These are phyloP conservation scores for Phoma sp. DNA, from an alignment of 2,329 filamentous ascomycete species.

Conservation along the genomic window DNA sequence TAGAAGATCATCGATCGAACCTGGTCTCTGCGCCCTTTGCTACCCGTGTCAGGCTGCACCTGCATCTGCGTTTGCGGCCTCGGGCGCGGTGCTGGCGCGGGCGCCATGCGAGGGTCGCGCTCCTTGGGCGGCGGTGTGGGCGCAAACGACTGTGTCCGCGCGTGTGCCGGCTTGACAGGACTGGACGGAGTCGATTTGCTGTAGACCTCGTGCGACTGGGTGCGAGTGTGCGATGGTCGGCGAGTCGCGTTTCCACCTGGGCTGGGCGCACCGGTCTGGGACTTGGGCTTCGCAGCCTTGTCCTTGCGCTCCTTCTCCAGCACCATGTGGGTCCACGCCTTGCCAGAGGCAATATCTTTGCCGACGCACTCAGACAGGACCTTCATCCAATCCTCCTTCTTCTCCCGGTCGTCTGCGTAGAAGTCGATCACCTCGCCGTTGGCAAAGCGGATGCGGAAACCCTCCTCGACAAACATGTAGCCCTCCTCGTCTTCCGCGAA, in stretches of 20 bases:
- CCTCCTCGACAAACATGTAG: slow-evolving; percentile 99
- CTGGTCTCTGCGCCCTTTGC: slow-evolving; percentile 44
- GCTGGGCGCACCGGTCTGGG: slow-evolving; percentile 30
- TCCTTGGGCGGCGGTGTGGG: slow-evolving; percentile 43
- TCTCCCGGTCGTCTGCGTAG: slow-evolving; percentile 85
- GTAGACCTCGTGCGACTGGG: slow-evolving; percentile 39
- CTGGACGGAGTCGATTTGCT: slow-evolving; percentile 38
- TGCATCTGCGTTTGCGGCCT: slow-evolving; percentile 36
- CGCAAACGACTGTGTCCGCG: slow-evolving; percentile 41
- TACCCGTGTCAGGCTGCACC: slow-evolving; percentile 22
- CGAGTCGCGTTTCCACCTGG: slow-evolving; percentile 21
- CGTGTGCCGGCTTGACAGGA: slow-evolving; percentile 39
- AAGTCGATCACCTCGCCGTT: slow-evolving; percentile 99
- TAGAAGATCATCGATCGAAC: slow-evolving; percentile 53
- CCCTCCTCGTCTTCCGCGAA: slow-evolving; percentile 99
- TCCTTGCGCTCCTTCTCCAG: slow-evolving; percentile 55
- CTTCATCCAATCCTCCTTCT: slow-evolving; percentile 96
- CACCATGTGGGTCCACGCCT: slow-evolving; percentile 68
- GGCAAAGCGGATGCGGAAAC: slow-evolving; percentile 97
- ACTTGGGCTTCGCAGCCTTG: slow-evolving; percentile 29
- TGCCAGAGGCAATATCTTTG: slow-evolving; percentile 58
- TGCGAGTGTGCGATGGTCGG: slow-evolving; percentile 35
- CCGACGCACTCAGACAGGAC: slow-evolving; percentile 76
- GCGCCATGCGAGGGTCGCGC: slow-evolving; percentile 33
- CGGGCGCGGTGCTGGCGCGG: slow-evolving; percentile 39